phyloP scores from a whole-genome alignment of 345 rosid genomes.

The Crucihimalaya himalaica region DNA sequence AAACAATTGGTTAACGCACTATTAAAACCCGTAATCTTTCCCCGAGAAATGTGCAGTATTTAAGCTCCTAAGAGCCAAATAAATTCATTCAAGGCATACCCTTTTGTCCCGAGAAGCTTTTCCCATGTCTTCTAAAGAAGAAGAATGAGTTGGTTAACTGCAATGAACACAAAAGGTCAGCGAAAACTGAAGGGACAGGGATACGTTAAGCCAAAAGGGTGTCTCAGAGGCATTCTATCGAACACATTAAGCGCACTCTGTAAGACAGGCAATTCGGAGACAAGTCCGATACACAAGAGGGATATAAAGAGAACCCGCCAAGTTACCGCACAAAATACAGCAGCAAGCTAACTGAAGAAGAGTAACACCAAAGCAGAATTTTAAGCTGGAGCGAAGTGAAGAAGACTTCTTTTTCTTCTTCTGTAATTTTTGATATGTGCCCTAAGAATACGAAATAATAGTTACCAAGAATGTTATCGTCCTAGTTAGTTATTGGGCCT shows the following conservation, averaged over 20 bases:
- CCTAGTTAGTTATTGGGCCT: not conserved
- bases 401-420: not conserved
- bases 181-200: not conserved
- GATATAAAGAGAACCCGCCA: not conserved
- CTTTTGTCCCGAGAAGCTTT: slow-evolving; percentile 94
- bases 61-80: not conserved
- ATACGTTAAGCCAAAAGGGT: not conserved
- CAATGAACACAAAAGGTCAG: not conserved
- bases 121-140: slow-evolving; percentile 56
- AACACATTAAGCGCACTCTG: slow-evolving; percentile 23
- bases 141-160: not conserved
- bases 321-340: not conserved
- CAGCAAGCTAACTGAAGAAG: slow-evolving; percentile 3
- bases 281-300: not conserved
- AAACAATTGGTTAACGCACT: slow-evolving; percentile 13
- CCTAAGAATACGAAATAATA: slow-evolving; percentile 1
- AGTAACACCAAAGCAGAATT: not conserved
- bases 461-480: not conserved
- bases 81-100: slow-evolving; percentile 43
- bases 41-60: not conserved
- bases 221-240: slow-evolving; percentile 31
- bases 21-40: not conserved
- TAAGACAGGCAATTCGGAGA: not conserved
- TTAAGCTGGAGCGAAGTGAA: not conserved
- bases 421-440: not conserved